phyloP scores from a whole-genome alignment of 495 filamentous ascomycete species.

The Aspergillus sclerotioniger region DNA sequence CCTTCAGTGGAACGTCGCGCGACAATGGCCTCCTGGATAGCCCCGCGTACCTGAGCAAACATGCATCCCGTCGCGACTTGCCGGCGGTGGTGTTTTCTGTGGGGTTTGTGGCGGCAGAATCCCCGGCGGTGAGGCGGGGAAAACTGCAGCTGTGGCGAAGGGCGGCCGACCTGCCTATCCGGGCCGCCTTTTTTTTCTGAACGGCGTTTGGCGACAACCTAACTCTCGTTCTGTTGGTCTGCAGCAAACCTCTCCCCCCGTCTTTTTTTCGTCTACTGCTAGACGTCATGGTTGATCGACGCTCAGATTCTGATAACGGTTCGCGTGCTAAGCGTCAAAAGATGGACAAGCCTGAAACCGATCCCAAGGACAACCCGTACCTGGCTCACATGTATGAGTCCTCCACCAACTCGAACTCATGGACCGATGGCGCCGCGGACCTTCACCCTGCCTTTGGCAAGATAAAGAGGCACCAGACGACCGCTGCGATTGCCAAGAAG shows the following conservation, averaged over 20 bases:
- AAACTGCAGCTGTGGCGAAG: constrained; percentile 29
- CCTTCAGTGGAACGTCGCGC: not conserved
- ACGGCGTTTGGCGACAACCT: constrained; percentile 10
- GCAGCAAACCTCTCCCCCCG: not conserved
- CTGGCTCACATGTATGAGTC: constrained; percentile 82
- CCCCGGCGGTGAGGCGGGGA: constrained; percentile 27
- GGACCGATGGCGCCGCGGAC: constrained; percentile 22
- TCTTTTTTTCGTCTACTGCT: constrained; percentile 2
- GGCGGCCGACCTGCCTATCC: constrained; percentile 37
- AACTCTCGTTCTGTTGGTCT: constrained; percentile 11
- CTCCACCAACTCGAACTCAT: constrained; percentile 36
- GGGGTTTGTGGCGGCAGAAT: constrained; percentile 22
- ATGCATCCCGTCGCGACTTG: not conserved
- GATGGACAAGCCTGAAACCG: constrained; percentile 44
- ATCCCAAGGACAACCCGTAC: constrained; percentile 74
- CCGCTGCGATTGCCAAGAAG: constrained; percentile 65
- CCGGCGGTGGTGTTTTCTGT: constrained; percentile 4
- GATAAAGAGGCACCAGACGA: constrained; percentile 78
- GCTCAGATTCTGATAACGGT: constrained; percentile 40
- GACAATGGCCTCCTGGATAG: not conserved
- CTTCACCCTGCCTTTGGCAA: constrained; percentile 54
- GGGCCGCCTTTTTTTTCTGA: constrained; percentile 22
- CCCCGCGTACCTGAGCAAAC: constrained; percentile 5
- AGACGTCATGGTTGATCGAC: constrained; percentile 41
- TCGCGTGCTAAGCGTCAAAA: constrained; percentile 50